Base-by-base conservation (phyloP, 2,329 filamentous ascomycete genomes). In the Thyridium curvatum region DNA sequence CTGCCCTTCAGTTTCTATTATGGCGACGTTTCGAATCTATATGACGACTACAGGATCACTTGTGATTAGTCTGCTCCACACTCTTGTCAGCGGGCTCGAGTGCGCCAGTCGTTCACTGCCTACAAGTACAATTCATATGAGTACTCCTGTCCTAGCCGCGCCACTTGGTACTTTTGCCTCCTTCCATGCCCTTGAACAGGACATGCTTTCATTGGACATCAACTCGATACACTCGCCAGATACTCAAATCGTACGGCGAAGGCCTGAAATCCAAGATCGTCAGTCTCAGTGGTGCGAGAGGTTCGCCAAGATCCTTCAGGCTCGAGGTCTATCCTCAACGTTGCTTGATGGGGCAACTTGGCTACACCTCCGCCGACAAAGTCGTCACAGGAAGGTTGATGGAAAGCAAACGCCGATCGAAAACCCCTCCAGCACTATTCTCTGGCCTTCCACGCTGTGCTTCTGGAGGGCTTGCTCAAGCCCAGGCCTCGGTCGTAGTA, bases 41-140 rank as follows among this genome's bases (percentile, higher is more conserved):
- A 52, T 79, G 37, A 79, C 75, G 6, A 78, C 72, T 2, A 72
- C 71, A 0, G 76, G 76, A 3, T 65, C 66, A 10, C 58, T 80
- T 8, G 55, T 79, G 12, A 59, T 77, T 18, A 67, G 65, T 32
- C 50, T 79, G 18, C 63, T 61, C 30, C 62, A 77, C 35, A 64
- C 69, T 4, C 52, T 64, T 30, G 68, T 72, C 32, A 59, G 65
- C 30, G 72, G 69, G 7, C 54, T 79, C 30, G 52, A 66, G 12
- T 64, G 64, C 2, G 58, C 71, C 15, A 66, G 70, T 13, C 68
- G 76, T 43, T 55, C 55, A 7, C 44, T 66, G 26, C 58, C 60
- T 12, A 53, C 62, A 12, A 64, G 60, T 31, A 46, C 66, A 4
- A 60, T 64, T 5, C 58, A 63, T 8, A 51, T 66, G 0, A 65